Percentiles rank a stretch among this genome's conserved stretches.
Evolutionary conservation across 2,329 filamentous ascomycete genomes (phyloP).

Genomic region (Mollisiaceae sp.): DNA sequence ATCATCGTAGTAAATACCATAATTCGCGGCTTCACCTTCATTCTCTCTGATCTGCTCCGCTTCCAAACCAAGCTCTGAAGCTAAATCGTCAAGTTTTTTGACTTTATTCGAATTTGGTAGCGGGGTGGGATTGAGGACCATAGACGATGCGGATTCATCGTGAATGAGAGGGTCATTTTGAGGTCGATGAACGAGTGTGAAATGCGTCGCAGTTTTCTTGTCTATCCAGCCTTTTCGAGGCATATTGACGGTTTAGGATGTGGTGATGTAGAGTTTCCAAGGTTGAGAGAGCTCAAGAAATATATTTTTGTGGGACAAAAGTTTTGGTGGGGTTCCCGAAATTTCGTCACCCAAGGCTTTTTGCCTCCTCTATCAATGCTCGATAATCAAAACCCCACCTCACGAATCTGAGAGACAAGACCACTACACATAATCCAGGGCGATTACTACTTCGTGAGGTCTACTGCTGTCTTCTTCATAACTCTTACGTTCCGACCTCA

Average conservation of each 20-base stretch:
- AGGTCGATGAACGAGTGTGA: constrained; percentile 91
- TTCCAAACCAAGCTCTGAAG: constrained; percentile 73
- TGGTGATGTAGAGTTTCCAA: constrained; percentile 38
- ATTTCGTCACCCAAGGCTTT: constrained; percentile 32
- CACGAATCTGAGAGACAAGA: constrained; percentile 42
- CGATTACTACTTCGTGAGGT: background rate
- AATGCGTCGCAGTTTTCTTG: constrained; percentile 93
- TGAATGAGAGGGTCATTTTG: constrained; percentile 98
- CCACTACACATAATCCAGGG: constrained; percentile 20
- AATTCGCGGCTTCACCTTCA: constrained; percentile 93
- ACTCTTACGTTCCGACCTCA: background rate
- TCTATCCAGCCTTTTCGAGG: constrained; percentile 57
- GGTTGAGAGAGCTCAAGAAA: constrained; percentile 17
- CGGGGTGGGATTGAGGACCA: constrained; percentile 79
- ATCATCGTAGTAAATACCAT: constrained; percentile 95
- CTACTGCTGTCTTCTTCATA: no score
- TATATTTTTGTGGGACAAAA: constrained; percentile 10
- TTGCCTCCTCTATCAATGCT: constrained; percentile 28
- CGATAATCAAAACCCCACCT: constrained; percentile 33
- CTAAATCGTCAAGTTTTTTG: constrained; percentile 77
- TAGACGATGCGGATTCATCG: constrained; percentile 84
- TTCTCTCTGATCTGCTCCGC: constrained; percentile 75
- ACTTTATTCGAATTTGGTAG: constrained; percentile 57
- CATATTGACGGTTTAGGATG: constrained; percentile 43
- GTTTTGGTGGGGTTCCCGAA: constrained; percentile 32